Evolutionary conservation across 164 flowering plant species (phyloP).

Genomic region (Cinnamomum micranthum): DNA sequence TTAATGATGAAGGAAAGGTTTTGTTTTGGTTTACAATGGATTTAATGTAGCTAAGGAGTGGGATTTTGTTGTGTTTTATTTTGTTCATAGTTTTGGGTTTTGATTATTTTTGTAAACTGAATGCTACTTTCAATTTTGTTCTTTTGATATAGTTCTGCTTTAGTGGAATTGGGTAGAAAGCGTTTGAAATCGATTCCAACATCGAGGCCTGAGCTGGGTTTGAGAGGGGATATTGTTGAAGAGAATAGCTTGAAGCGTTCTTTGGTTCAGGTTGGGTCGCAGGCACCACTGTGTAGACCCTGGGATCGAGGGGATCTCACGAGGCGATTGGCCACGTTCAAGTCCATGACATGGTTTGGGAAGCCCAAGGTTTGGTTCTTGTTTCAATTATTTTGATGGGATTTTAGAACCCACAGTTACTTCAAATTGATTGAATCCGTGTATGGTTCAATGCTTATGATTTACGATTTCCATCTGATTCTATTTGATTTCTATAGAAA

Average conservation of each 20-base stretch:
- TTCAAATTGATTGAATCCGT: background rate
- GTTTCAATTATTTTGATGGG: too few species aligned
- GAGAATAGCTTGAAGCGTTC: conserved; percentile 19
- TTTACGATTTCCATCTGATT: background rate
- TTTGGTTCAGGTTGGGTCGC: conserved; percentile 20
- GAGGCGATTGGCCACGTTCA: conserved; percentile 77
- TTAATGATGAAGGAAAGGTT: too few species aligned
- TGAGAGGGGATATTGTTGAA: conserved; percentile 11
- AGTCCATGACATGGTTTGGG: conserved; percentile 98
- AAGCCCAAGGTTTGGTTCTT: conserved; percentile 70
- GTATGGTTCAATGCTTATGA: background rate
- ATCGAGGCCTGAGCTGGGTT: conserved; percentile 25
- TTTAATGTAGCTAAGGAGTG: too few species aligned
- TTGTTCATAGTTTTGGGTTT: background rate
- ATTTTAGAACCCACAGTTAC: background rate
- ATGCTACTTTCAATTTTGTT: background rate
- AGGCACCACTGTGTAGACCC: conserved; percentile 66
- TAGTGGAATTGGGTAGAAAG: conserved; percentile 40
- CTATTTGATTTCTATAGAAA: background rate
- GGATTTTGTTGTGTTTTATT: background rate
- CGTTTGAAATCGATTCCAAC: conserved; percentile 33
- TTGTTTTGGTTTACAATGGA: too few species aligned
- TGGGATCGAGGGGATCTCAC: conserved; percentile 87
- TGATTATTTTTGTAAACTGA: background rate
- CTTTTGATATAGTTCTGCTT: conserved; percentile 23